Percentiles rank a stretch among this genome's conserved stretches.
These are phyloP conservation scores for Sanghuangporus baumii DNA, from an alignment of 1,284 basidiomycete genomes.

Conservation along the genomic window DNA sequence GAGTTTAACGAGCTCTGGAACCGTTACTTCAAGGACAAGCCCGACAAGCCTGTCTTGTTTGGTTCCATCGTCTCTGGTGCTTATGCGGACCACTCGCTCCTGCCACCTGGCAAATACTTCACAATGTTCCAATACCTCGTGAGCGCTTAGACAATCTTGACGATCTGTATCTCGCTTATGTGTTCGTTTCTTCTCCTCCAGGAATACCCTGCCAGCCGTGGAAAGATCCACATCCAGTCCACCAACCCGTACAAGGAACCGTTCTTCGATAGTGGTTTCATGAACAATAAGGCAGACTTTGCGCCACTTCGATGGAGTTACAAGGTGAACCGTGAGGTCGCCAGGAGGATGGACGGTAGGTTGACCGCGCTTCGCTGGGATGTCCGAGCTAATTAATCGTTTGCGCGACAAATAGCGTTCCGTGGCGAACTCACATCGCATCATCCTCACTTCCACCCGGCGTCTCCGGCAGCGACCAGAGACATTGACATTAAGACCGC, in stretches of 20 bases:
- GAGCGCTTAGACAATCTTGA: constrained; percentile 17
- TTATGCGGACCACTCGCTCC: constrained; percentile 62
- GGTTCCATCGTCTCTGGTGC: constrained; percentile 62
- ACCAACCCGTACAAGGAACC: constrained; percentile 58
- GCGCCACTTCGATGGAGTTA: constrained; percentile 73
- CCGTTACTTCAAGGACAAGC: constrained; percentile 68
- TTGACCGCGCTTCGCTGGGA: background rate
- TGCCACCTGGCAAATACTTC: constrained; percentile 67
- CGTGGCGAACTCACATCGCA: constrained; percentile 66
- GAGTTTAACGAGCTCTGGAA: constrained; percentile 66
- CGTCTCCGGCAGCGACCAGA: constrained; percentile 48
- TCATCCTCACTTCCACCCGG: constrained; percentile 69
- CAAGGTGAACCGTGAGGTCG: constrained; percentile 68
- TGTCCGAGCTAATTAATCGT: background rate
- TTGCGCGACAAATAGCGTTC: constrained; percentile 38
- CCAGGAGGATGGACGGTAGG: constrained; percentile 65
- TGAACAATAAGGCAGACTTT: constrained; percentile 72
- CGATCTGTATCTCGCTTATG: background rate
- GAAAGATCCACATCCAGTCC: constrained; percentile 63
- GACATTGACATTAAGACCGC: constrained; percentile 69
- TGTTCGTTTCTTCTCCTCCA: constrained; percentile 18
- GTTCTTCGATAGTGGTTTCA: constrained; percentile 65
- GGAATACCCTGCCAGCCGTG: constrained; percentile 64
- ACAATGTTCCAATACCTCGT: constrained; percentile 73
- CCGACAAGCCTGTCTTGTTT: constrained; percentile 73